Conservation (phyloP, 164 flowering plant species). For the Liriodendron chinense region DNA sequence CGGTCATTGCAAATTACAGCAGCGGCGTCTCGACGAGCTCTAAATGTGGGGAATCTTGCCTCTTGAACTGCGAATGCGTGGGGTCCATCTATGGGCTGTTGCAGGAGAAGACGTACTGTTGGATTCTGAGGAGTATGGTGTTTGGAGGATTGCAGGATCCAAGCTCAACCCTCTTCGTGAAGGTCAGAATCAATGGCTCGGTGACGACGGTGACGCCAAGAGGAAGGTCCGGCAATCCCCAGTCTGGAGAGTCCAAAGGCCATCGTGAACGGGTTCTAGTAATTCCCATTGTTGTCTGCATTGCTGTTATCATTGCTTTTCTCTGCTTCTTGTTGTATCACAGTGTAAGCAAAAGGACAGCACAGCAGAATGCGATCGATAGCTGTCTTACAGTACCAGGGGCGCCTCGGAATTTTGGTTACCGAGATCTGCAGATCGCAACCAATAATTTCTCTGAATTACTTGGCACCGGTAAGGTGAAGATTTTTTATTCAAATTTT, state of each 20-base stretch:
- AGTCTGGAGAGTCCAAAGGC: conserved; percentile 15
- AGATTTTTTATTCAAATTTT: neutral
- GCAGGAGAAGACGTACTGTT: conserved; percentile 80
- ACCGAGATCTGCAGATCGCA: conserved; percentile 59
- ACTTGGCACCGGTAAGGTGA: conserved; percentile 63
- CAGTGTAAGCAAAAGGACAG: conserved; percentile 39
- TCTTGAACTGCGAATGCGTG: conserved; percentile 72
- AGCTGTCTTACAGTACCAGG: conserved; percentile 52
- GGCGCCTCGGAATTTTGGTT: conserved; percentile 65
- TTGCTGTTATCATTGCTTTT: conserved; percentile 48
- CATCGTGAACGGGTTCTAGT: conserved; percentile 45
- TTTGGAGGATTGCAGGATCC: conserved; percentile 85
- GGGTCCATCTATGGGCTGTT: conserved; percentile 84
- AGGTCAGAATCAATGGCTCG: conserved; percentile 43
- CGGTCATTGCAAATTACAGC: conserved; percentile 75
- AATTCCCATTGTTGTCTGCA: conserved; percentile 59
- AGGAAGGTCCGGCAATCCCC: neutral
- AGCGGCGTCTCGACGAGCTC: conserved; percentile 47
- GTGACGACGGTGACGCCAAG: conserved; percentile 1
- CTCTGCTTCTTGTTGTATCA: conserved; percentile 53
- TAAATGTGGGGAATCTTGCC: conserved; percentile 73
- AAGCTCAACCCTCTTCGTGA: conserved; percentile 71
- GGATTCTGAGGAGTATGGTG: conserved; percentile 71
- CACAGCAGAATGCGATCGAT: conserved; percentile 38
- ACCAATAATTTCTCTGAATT: conserved; percentile 26